Conservation (phyloP, 2,329 filamentous ascomycete genomes). For the Colletotrichum sp. region DNA sequence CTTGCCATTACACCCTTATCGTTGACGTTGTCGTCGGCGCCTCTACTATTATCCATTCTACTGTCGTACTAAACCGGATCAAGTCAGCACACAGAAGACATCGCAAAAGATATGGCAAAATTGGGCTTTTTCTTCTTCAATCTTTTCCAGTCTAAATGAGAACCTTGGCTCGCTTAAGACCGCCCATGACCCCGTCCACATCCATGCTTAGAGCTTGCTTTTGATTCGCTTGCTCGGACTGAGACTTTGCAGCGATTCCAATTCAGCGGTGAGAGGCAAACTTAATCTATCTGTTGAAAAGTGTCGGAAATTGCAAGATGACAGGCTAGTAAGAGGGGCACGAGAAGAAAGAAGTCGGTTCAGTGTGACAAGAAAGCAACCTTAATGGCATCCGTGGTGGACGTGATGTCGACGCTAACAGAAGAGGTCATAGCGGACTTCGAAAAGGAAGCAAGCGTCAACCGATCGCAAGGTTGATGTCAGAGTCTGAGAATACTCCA, state of each 20-base stretch:
- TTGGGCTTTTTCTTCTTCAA: background rate
- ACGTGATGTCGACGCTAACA: background rate
- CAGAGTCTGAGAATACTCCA: background rate
- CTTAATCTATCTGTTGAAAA: background rate
- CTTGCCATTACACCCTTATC: background rate
- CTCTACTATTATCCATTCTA: background rate
- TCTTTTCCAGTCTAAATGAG: background rate
- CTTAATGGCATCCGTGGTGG: background rate
- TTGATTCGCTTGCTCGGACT: background rate
- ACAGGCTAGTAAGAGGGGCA: background rate
- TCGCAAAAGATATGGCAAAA: background rate
- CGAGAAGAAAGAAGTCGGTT: background rate
- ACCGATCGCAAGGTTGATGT: background rate
- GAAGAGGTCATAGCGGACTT: background rate
- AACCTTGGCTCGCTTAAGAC: background rate
- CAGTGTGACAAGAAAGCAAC: background rate
- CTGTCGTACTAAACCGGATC: background rate
- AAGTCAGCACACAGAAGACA: accelerated
- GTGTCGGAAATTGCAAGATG: background rate
- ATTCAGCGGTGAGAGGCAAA: background rate
- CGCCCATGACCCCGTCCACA: background rate
- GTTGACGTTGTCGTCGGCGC: background rate
- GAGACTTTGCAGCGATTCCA: background rate
- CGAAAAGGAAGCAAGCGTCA: background rate
- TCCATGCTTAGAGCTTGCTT: background rate